These are phyloP conservation scores for Yarrowia hollandica DNA, from an alignment of 805 yeast genomes.

Conservation along the genomic window DNA sequence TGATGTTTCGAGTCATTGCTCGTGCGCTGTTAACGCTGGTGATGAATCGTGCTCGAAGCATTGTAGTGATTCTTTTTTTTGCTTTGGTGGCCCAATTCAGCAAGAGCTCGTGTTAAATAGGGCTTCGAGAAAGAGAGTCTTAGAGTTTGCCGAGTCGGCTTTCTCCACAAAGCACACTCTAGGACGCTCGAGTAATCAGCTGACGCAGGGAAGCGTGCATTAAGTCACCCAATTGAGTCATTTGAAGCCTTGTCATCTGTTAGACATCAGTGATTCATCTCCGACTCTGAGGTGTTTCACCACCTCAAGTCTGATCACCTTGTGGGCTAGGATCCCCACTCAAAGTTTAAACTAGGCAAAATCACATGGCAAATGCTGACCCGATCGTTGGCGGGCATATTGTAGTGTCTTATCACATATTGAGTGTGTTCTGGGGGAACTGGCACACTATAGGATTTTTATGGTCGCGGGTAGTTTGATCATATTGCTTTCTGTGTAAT, in stretches of 20 bases:
- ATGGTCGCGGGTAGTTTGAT: no score
- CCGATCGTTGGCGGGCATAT: slow-evolving; percentile 24
- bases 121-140: neutral
- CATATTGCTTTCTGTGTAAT: no score
- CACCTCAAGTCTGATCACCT: neutral
- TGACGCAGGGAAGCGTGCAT: neutral
- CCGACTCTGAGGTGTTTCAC: neutral
- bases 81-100: neutral
- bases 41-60: slow-evolving; percentile 27
- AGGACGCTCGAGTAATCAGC: neutral
- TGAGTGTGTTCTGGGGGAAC: no score
- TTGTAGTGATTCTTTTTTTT: neutral
- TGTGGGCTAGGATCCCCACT: slow-evolving; percentile 7
- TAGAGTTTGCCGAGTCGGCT: slow-evolving; percentile 29
- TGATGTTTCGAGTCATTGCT: slow-evolving; percentile 30
- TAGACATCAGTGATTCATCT: neutral
- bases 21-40: slow-evolving; percentile 20
- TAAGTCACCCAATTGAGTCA: slow-evolving; percentile 1
- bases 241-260: neutral
- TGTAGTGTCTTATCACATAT: no score
- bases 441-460: no score
- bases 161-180: neutral
- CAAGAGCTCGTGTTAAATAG: slow-evolving; percentile 25
- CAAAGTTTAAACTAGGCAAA: slow-evolving; percentile 8
- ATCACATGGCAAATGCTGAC: neutral